These are phyloP conservation scores for Blastocystis sp. DNA, from an alignment of 352 stramenopile genomes.

Conservation along the genomic window DNA sequence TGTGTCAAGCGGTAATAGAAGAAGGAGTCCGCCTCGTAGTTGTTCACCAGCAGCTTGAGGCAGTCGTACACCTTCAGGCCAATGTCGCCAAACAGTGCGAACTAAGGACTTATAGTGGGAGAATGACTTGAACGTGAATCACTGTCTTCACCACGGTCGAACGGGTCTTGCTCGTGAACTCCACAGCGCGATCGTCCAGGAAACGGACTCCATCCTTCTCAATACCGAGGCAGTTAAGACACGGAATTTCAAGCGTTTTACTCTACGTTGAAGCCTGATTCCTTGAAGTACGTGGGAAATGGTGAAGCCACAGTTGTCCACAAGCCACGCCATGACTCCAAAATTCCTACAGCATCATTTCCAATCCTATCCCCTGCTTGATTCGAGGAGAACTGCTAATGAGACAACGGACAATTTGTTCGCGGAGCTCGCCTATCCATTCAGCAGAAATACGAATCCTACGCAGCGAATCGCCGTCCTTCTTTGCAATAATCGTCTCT, in stretches of 20 bases:
- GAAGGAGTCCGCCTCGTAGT: neutral
- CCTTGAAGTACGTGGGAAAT: neutral
- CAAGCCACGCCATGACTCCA: conserved; percentile 23
- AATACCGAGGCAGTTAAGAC: neutral
- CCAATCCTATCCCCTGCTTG: neutral
- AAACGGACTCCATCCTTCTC: neutral
- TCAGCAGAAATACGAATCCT: neutral
- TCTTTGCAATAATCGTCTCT: conserved; percentile 26
- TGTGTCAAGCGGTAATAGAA: neutral
- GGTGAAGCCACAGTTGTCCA: conserved; percentile 62
- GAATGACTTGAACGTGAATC: neutral
- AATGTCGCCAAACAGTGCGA: conserved; percentile 48
- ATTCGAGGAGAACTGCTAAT: conserved; percentile 53
- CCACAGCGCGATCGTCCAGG: conserved; percentile 6
- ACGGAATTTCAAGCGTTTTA: neutral
- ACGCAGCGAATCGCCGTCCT: conserved; percentile 31
- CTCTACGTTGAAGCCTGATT: conserved; percentile 11
- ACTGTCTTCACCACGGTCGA: neutral
- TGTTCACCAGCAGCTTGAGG: conserved; percentile 4
- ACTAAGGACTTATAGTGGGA: neutral
- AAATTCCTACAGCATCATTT: neutral
- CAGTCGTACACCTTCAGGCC: conserved; percentile 55
- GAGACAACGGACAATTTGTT: conserved; percentile 31
- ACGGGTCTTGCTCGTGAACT: neutral
- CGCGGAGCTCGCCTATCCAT: conserved; percentile 44